A percentile compares a stretch with the other conserved stretches of the same genome.
Evolutionary conservation across 768 basidiomycete species (phyloP).

Genomic region (Trichaptum fuscoviolaceum): DNA sequence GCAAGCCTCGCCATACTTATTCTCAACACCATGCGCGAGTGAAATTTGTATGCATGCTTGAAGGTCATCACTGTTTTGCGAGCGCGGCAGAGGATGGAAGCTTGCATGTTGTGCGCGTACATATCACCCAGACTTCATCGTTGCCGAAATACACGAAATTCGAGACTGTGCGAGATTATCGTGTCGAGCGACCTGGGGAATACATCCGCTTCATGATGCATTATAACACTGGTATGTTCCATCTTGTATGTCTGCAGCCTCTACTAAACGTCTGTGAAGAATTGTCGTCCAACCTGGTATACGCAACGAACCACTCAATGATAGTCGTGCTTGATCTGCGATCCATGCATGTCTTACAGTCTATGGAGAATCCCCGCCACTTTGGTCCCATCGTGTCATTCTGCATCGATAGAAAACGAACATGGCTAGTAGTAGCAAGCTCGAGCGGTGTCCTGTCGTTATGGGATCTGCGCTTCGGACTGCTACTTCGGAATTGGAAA

Average conservation of each 20-base stretch:
- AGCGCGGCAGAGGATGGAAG: conserved; percentile 82
- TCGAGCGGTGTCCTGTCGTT: conserved; percentile 78
- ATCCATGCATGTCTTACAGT: conserved; percentile 71
- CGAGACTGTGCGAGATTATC: conserved; percentile 76
- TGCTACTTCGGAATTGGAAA: conserved; percentile 85
- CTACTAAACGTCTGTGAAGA: conserved; percentile 36
- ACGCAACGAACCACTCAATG: conserved; percentile 75
- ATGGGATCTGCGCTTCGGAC: conserved; percentile 94
- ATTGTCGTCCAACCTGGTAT: conserved; percentile 73
- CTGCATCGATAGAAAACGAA: conserved; percentile 76
- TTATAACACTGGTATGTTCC: conserved; percentile 35
- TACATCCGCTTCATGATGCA: conserved; percentile 83
- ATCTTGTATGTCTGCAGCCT: not conserved
- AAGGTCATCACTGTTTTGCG: conserved; percentile 85
- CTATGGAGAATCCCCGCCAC: conserved; percentile 80
- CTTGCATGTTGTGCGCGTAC: conserved; percentile 78
- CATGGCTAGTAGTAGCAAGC: conserved; percentile 90
- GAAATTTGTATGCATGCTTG: conserved; percentile 72
- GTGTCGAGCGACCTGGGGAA: conserved; percentile 65
- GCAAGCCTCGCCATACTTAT: conserved; percentile 50
- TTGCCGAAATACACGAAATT: conserved; percentile 82
- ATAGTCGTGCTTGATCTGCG: conserved; percentile 79
- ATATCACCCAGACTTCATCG: conserved; percentile 58
- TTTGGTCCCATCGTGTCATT: conserved; percentile 82
- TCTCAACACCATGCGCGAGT: conserved; percentile 66